Evolutionary conservation across 2,329 filamentous ascomycete species (phyloP).

Genomic region (Paecilomyces dactylethromorphus): DNA sequence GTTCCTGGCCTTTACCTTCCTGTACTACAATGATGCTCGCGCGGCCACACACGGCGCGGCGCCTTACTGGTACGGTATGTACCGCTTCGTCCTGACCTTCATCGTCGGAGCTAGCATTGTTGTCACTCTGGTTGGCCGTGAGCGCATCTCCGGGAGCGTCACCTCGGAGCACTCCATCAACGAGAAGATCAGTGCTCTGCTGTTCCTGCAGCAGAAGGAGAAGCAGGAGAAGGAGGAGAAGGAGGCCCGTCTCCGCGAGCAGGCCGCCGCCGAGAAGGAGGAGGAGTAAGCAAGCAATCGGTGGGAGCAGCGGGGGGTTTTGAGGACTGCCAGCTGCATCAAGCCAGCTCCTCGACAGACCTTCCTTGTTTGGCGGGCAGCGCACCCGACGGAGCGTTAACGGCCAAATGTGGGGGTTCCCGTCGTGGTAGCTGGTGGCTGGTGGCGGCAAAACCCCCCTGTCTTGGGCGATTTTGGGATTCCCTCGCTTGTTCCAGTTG

Average conservation of each 20-base stretch:
- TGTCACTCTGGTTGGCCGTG: constrained; percentile 71
- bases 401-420: background rate
- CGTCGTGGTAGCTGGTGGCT: background rate
- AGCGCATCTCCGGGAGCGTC: constrained; percentile 55
- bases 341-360: background rate
- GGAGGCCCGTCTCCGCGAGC: constrained; percentile 28
- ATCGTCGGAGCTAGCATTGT: constrained; percentile 79
- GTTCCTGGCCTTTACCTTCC: constrained; percentile 74
- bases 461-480: background rate
- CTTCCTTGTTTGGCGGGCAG: background rate
- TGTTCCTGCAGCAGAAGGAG: constrained; percentile 41
- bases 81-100: constrained; percentile 88
- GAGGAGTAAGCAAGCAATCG: constrained; percentile 22
- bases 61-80: constrained; percentile 78
- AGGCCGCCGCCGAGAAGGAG: constrained; percentile 17
- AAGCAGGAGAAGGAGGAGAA: constrained; percentile 40
- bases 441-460: background rate
- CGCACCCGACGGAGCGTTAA: background rate
- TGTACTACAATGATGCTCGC: constrained; percentile 78
- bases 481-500: background rate
- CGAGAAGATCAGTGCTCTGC: constrained; percentile 49
- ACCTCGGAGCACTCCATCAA: constrained; percentile 30
- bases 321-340: background rate
- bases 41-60: constrained; percentile 70
- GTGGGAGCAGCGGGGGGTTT: background rate